Evolutionary conservation across 306 rosid genomes (phyloP), one percentile per base, ranked within the genome.

Genomic region (Mimosa pudica): DNA sequence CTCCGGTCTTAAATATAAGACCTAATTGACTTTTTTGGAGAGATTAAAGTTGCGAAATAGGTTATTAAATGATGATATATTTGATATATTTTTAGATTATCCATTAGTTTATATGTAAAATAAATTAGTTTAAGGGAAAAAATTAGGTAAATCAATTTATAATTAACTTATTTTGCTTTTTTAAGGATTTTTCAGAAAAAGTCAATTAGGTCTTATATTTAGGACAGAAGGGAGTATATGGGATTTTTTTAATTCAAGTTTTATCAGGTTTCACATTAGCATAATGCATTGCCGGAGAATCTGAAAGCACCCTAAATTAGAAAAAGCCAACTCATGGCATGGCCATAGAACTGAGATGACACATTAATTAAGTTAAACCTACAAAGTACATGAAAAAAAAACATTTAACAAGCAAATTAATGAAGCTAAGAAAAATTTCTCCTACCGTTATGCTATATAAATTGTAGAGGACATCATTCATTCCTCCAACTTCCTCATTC

Each of bases 401-500:
- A 7, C 4, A 55, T 55, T 4, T 6, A 17, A 7, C 3, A 41
- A 71, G 44, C 14, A 18, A 35, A 45, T 48, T n/a, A 64, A 13
- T 10, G 13, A 77, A 52, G 24, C 64, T 7, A 45, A 10, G 11
- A 5, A 12, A 13, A n/a, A n/a, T n/a, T n/a, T 55, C 61, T 75
- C 89, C 0, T 78, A 90, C 94, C 3, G 94, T 83, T 44, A 90
- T 33, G 6, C 54, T 63, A 76, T 86, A 90, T 67, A 90, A 77
- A 71, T 74, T 85, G 77, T 90, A 90, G 32, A 90, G 90, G 62
- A 90, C 87, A 70, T 90, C 94, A 77, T 90, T 90, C 94, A 90
- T 90, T 73, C 94, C 94, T 48, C 94, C 94, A 10, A 86, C 79
- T 80, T 90, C 94, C 79, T 88, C 89, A 72, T 90, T 90, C 51